A percentile compares a stretch with the other conserved stretches of the same genome.
phyloP scores from a whole-genome alignment of 1,284 basidiomycete genomes.

The Cryptococcus sp. region DNA sequence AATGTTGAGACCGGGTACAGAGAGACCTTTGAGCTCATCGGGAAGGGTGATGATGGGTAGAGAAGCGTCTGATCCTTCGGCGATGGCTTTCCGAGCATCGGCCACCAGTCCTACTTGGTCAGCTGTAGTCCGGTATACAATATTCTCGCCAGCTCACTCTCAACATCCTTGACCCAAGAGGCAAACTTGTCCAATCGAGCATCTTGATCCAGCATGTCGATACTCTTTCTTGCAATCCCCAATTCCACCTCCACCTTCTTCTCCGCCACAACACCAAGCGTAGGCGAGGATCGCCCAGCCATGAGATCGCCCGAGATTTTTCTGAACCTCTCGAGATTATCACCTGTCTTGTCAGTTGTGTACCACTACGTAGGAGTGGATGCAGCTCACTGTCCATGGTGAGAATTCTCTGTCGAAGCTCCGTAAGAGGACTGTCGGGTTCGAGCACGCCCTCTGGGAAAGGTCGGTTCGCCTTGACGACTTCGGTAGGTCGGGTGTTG shows the following conservation, averaged over 20 bases:
- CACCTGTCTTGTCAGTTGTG: constrained; percentile 5
- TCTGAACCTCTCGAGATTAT: constrained; percentile 19
- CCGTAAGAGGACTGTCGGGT: constrained; percentile 15
- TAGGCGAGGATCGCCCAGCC: constrained; percentile 1
- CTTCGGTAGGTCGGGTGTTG: constrained; percentile 4
- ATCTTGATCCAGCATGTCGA: constrained; percentile 15
- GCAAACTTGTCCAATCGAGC: constrained; percentile 39
- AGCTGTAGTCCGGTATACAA: neutral
- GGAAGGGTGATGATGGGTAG: constrained; percentile 12
- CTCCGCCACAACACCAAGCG: too few species aligned
- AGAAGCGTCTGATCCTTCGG: constrained; percentile 34
- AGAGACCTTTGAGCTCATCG: neutral
- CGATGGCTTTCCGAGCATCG: constrained; percentile 38
- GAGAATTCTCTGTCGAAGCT: constrained; percentile 24
- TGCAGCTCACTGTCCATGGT: constrained; percentile 19
- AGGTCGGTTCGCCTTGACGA: constrained; percentile 1
- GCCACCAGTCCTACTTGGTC: constrained; percentile 29
- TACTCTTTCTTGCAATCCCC: neutral
- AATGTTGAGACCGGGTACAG: neutral
- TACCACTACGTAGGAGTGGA: neutral
- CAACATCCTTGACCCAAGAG: constrained; percentile 41
- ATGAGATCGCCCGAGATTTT: constrained; percentile 21
- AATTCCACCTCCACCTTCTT: too few species aligned
- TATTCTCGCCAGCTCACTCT: constrained; percentile 20
- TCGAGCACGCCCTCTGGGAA: constrained; percentile 13